Conservation (phyloP, 371 early-diverging fungal species). For the Dinochytrium kinnereticum region DNA sequence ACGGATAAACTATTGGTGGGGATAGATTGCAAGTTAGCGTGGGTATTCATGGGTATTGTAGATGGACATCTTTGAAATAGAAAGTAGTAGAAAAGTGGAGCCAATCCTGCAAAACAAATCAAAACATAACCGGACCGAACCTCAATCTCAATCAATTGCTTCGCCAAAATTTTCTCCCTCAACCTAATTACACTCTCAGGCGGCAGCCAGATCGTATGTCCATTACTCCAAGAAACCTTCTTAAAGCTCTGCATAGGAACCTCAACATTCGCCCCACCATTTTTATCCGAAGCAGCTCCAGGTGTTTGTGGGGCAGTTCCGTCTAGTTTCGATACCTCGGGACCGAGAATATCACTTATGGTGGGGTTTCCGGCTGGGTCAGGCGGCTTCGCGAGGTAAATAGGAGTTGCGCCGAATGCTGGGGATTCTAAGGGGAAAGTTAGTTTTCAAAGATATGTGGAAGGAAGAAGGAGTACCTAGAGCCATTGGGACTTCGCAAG, state of each 20-base stretch:
- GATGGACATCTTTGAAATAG: no score
- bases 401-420: conserved; percentile 34
- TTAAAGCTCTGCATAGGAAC: conserved; percentile 27
- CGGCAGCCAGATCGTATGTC: conserved; percentile 46
- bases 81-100: no score
- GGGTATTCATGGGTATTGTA: no score
- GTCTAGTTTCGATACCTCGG: neutral
- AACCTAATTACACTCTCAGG: conserved; percentile 48
- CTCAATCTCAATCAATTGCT: conserved; percentile 50
- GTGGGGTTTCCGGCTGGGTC: neutral
- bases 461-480: conserved; percentile 31
- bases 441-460: no score
- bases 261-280: conserved; percentile 1
- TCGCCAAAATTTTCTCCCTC: conserved; percentile 45
- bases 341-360: neutral
- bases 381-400: conserved; percentile 27
- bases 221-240: conserved; percentile 29
- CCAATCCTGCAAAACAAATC: neutral
- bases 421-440: conserved; percentile 24
- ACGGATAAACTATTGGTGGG: conserved; percentile 52
- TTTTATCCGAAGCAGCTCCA: conserved; percentile 18
- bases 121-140: conserved; percentile 29
- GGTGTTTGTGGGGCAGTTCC: conserved; percentile 26
- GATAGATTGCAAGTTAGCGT: no score
- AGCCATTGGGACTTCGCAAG: conserved; percentile 36